A percentile compares a stretch with the other conserved stretches of the same genome.
Conservation (phyloP, 73 alveolate genomes). For the Symbiodinium pilosum region DNA sequence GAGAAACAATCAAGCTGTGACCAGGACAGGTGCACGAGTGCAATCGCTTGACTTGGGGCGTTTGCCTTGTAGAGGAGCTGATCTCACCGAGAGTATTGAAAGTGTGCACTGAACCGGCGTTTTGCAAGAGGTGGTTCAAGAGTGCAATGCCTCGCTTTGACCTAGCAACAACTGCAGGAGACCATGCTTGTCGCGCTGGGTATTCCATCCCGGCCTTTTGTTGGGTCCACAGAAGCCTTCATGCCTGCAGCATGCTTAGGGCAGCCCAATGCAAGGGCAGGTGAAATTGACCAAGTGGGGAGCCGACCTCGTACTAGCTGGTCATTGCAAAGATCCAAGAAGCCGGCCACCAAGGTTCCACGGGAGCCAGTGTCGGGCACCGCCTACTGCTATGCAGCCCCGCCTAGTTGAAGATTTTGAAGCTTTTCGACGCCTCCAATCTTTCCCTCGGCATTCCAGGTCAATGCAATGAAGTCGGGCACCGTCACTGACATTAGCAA, state of each 20-base stretch:
- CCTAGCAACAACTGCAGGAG: slow-evolving; percentile 22
- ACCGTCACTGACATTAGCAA: slow-evolving; percentile 80
- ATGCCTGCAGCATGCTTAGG: no score
- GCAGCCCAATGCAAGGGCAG: no score
- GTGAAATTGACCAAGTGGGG: no score
- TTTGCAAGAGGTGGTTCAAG: no score
- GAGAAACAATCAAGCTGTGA: no score
- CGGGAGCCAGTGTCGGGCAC: slow-evolving; percentile 85
- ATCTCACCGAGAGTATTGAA: no score
- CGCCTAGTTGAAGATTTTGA: not conserved
- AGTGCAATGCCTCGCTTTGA: no score
- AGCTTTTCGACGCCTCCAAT: no score
- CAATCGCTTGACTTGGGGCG: slow-evolving; percentile 90
- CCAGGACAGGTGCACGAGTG: slow-evolving; percentile 93
- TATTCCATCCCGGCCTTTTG: slow-evolving; percentile 66
- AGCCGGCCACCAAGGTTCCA: slow-evolving; percentile 23
- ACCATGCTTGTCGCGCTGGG: slow-evolving; percentile 46
- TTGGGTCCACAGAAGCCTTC: not conserved
- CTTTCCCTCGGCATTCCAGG: slow-evolving; percentile 29
- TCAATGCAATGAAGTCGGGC: slow-evolving; percentile 64
- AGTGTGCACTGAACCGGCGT: no score
- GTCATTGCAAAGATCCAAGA: no score
- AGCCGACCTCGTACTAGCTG: no score
- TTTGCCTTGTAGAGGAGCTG: slow-evolving; percentile 82
- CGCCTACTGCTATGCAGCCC: slow-evolving; percentile 74